Conservation (phyloP, 345 rosid genomes). For the Arabis alpina region DNA sequence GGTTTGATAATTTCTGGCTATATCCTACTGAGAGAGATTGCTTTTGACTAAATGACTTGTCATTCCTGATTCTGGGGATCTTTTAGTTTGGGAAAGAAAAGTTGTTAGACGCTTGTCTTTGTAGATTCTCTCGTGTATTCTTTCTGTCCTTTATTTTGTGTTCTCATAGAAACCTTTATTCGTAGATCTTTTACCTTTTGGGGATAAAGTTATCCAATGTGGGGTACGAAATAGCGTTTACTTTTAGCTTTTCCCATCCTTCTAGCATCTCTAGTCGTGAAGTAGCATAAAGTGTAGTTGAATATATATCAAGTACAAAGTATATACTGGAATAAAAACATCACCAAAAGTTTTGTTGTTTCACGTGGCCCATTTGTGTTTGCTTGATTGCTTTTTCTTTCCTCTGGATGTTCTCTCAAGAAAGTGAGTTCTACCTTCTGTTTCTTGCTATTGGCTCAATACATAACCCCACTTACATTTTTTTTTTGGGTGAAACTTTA, state of each 20-base stretch:
- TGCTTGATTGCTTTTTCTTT: conserved; percentile 93
- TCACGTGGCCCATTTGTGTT: conserved; percentile 97
- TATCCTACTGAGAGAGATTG: neutral
- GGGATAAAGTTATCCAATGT: conserved; percentile 83
- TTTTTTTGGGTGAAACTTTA: neutral
- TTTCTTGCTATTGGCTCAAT: conserved; percentile 7
- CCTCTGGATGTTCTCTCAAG: conserved; percentile 96
- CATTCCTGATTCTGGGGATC: neutral
- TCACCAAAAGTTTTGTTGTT: conserved; percentile 43
- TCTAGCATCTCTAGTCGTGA: conserved; percentile 5
- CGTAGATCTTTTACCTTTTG: conserved; percentile 75
- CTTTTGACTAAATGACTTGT: neutral
- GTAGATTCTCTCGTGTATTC: conserved; percentile 33
- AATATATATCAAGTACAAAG: conserved; percentile 8
- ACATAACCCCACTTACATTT: neutral
- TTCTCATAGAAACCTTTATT: conserved; percentile 31
- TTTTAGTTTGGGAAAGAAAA: conserved; percentile 15
- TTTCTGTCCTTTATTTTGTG: neutral
- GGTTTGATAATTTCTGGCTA: neutral
- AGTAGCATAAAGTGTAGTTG: conserved; percentile 19
- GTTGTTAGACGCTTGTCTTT: conserved; percentile 14
- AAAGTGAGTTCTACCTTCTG: conserved; percentile 59
- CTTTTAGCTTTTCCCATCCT: neutral
- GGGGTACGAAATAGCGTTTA: neutral
- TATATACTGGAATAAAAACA: conserved; percentile 32